Percentiles rank a stretch among this genome's conserved stretches.
These are phyloP conservation scores for Vitis rupestris DNA, from an alignment of 164 flowering plant species.

Conservation along the genomic window DNA sequence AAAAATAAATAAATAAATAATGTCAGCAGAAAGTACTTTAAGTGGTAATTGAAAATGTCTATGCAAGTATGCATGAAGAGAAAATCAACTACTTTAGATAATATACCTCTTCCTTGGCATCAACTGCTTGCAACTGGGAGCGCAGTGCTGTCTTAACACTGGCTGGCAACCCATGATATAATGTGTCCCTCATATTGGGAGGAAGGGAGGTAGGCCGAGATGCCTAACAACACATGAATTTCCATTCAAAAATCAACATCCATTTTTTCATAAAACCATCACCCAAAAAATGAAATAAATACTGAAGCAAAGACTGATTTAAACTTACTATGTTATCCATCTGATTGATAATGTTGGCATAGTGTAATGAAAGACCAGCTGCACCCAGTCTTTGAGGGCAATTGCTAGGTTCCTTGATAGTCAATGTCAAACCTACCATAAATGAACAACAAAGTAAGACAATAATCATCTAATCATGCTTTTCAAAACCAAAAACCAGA, in stretches of 20 bases:
- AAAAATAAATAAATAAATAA: too few relatives aligned
- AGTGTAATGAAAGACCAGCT: conserved; percentile 77
- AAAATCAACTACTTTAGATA: neutral
- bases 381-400: conserved; percentile 47
- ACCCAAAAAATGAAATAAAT: neutral
- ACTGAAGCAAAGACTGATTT: neutral
- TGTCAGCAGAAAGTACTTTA: too few relatives aligned
- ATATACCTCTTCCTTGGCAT: conserved; percentile 50
- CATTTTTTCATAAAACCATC: neutral
- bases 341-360: conserved; percentile 70
- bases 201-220: conserved; percentile 70
- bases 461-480: neutral
- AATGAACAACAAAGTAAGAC: conserved; percentile 3
- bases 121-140: conserved; percentile 37
- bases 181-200: conserved; percentile 56
- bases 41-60: neutral
- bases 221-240: conserved; percentile 34
- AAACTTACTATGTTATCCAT: conserved; percentile 70
- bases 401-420: conserved; percentile 18
- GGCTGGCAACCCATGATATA: conserved; percentile 63
- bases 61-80: neutral
- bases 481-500: neutral
- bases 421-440: conserved; percentile 27
- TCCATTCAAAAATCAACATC: too few relatives aligned
- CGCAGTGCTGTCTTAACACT: conserved; percentile 58